A percentile compares a stretch with the other conserved stretches of the same genome.
phyloP scores from a whole-genome alignment of 2,329 filamentous ascomycete genomes.

The Colletotrichum tropicale region DNA sequence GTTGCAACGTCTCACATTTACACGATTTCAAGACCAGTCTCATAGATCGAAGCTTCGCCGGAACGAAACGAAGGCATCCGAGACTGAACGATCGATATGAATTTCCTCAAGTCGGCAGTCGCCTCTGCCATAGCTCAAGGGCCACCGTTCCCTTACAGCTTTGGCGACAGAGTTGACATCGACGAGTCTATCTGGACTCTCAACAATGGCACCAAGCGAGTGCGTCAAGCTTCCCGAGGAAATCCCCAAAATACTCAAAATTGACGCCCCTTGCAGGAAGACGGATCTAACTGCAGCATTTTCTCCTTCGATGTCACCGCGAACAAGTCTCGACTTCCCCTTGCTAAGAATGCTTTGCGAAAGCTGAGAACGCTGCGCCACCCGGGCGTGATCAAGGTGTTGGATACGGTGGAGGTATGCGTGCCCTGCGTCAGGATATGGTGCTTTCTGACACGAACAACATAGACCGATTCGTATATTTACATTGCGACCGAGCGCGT shows the following conservation, averaged over 20 bases:
- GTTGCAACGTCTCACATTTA: conserved; percentile 4
- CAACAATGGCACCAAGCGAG: conserved; percentile 90
- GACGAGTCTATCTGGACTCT: conserved; percentile 97
- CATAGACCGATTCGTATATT: conserved; percentile 87
- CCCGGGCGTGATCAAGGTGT: conserved; percentile 90
- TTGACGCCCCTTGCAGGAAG: conserved; percentile 67
- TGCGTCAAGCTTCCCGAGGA: conserved; percentile 42
- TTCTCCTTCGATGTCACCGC: conserved; percentile 91
- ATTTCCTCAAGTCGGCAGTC: conserved; percentile 97
- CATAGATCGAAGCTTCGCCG: neutral
- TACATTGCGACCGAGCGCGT: conserved; percentile 96
- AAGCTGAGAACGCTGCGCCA: conserved; percentile 93
- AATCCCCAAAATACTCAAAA: neutral
- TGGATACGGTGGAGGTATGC: conserved; percentile 88
- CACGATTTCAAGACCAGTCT: neutral
- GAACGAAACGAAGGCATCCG: neutral
- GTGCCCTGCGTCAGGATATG: neutral
- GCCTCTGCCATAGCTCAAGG: conserved; percentile 96
- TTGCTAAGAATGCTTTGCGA: conserved; percentile 92
- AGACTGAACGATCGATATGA: conserved; percentile 62
- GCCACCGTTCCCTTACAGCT: conserved; percentile 88
- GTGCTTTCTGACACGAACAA: conserved; percentile 21
- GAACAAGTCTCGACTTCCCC: conserved; percentile 80
- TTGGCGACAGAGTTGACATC: conserved; percentile 90
- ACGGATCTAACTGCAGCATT: conserved; percentile 92